Evolutionary conservation across 2,329 filamentous ascomycete species (phyloP).

Genomic region (Emergomyces pasteurianus): DNA sequence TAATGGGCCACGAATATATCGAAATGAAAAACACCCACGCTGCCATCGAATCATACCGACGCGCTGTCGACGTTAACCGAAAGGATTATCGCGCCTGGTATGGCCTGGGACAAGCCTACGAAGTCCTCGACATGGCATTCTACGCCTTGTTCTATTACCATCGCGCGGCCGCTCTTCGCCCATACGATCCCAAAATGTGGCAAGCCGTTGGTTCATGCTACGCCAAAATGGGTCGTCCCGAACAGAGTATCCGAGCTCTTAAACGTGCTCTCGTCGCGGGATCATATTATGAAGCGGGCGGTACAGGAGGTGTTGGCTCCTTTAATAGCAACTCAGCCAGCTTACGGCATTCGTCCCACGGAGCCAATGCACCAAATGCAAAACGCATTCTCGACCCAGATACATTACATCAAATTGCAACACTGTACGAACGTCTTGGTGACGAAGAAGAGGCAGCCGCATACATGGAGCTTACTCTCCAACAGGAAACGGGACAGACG

Average conservation of each 20-base stretch:
- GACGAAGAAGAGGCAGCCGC: slow-evolving; percentile 70
- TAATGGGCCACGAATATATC: slow-evolving; percentile 98
- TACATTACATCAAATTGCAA: slow-evolving; percentile 77
- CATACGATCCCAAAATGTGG: slow-evolving; percentile 98
- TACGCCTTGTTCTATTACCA: slow-evolving; percentile 98
- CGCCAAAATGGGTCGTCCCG: slow-evolving; percentile 72
- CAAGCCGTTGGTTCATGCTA: slow-evolving; percentile 87
- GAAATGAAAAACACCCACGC: slow-evolving; percentile 98
- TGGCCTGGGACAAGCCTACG: slow-evolving; percentile 89
- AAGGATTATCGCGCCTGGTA: slow-evolving; percentile 98
- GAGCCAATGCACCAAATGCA: slow-evolving; percentile 18
- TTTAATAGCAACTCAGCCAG: slow-evolving; percentile 33
- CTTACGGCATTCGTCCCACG: slow-evolving; percentile 18
- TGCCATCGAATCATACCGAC: slow-evolving; percentile 90
- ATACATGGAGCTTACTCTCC: slow-evolving; percentile 93
- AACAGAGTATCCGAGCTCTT: slow-evolving; percentile 89
- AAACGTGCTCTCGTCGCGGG: slow-evolving; percentile 86
- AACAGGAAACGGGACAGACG: slow-evolving; percentile 69
- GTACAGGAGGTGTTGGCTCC: slow-evolving; percentile 13
- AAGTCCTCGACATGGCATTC: slow-evolving; percentile 94
- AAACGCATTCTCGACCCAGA: slow-evolving; percentile 65
- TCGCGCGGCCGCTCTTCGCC: slow-evolving; percentile 80
- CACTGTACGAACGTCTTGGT: slow-evolving; percentile 71
- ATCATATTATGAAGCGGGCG: slow-evolving; percentile 63
- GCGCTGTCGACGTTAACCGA: slow-evolving; percentile 89